These are phyloP conservation scores for Zangia roseola DNA, from an alignment of 768 basidiomycete species.

Conservation along the genomic window DNA sequence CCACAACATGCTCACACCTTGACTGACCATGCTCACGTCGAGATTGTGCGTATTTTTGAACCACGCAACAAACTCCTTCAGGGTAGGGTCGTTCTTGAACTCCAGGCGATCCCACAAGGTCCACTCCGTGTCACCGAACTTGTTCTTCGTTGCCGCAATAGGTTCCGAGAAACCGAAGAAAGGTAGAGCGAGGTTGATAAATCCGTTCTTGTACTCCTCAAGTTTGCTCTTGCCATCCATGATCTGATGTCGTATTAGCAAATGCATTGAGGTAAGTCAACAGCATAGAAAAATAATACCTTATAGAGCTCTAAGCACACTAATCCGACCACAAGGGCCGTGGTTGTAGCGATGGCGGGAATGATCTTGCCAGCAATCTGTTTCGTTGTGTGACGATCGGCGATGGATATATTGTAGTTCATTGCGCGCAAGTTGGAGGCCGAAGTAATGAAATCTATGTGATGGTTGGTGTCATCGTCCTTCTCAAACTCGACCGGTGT, in stretches of 20 bases:
- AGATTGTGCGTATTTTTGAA: constrained; percentile 85
- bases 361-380: constrained; percentile 99
- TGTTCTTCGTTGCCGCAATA: constrained; percentile 83
- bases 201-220: constrained; percentile 97
- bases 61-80: constrained; percentile 80
- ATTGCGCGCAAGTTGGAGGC: constrained; percentile 94
- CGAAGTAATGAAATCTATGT: constrained; percentile 98
- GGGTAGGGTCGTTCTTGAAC: constrained; percentile 84
- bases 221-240: constrained; percentile 94
- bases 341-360: constrained; percentile 98
- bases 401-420: constrained; percentile 87
- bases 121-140: constrained; percentile 89
- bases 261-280: neutral
- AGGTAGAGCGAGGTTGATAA: constrained; percentile 94
- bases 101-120: constrained; percentile 98
- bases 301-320: constrained; percentile 98
- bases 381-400: constrained; percentile 92
- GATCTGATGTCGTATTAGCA: constrained; percentile 49
- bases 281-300: constrained; percentile 38
- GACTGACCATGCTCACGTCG: constrained; percentile 92
- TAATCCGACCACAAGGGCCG: constrained; percentile 91
- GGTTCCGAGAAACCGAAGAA: constrained; percentile 99
- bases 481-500: constrained; percentile 98
- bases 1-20: constrained; percentile 98
- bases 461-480: constrained; percentile 96